Conservation (phyloP, 129 eudicot species). For the Artemisia argyi region DNA sequence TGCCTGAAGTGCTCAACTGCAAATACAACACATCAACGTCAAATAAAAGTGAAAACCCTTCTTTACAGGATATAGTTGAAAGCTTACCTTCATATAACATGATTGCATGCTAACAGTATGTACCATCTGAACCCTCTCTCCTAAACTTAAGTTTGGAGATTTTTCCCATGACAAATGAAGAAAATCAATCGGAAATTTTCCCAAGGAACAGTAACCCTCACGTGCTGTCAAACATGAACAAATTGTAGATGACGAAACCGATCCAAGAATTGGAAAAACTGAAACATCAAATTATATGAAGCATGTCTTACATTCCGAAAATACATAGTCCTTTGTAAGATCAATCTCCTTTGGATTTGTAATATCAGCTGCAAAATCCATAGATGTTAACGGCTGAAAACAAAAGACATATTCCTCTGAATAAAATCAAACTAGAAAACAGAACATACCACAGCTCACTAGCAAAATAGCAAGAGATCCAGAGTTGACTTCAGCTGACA, state of each 20-base stretch:
- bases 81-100: constrained; percentile 67
- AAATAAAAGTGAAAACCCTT: neutral
- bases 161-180: constrained; percentile 73
- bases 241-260: constrained; percentile 19
- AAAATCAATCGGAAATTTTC: constrained; percentile 72
- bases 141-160: constrained; percentile 55
- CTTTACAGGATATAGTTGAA: constrained; percentile 3
- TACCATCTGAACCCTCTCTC: constrained; percentile 67
- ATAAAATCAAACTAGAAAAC: neutral
- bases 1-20: constrained; percentile 56
- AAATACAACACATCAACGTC: constrained; percentile 15
- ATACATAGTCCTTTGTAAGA: constrained; percentile 40
- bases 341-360: constrained; percentile 35
- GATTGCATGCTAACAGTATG: constrained; percentile 73
- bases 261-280: neutral
- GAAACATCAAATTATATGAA: constrained; percentile 11
- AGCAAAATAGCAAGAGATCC: constrained; percentile 69
- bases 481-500: constrained; percentile 56
- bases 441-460: constrained; percentile 78
- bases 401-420: neutral
- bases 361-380: constrained; percentile 43
- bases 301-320: constrained; percentile 59
- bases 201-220: constrained; percentile 67
- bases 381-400: constrained; percentile 9
- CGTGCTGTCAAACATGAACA: constrained; percentile 38